Conservation (phyloP, 1,284 basidiomycete genomes). For the Amylostereum areolatum region DNA sequence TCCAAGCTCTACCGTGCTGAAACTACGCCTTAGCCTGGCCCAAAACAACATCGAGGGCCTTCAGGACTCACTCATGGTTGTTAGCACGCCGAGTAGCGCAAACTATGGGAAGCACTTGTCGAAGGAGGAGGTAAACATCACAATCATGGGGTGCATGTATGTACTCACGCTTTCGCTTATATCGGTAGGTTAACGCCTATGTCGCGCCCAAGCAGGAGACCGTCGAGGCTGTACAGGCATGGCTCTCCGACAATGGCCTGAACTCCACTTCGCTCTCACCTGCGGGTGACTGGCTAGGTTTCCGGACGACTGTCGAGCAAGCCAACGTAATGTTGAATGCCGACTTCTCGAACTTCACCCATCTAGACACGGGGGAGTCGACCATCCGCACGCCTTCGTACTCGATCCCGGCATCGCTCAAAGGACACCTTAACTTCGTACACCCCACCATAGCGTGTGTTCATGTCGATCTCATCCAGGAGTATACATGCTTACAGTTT, state of each 20-base stretch:
- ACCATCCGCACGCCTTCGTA: slow-evolving; percentile 33
- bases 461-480: not conserved
- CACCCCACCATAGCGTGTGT: slow-evolving; percentile 33
- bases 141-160: slow-evolving; percentile 18
- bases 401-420: slow-evolving; percentile 32
- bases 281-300: slow-evolving; percentile 35
- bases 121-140: slow-evolving; percentile 23
- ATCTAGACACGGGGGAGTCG: slow-evolving; percentile 25
- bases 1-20: slow-evolving; percentile 8
- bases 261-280: slow-evolving; percentile 23
- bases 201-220: slow-evolving; percentile 30
- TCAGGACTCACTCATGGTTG: slow-evolving; percentile 18
- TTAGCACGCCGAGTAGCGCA: slow-evolving; percentile 24
- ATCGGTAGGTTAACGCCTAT: slow-evolving; percentile 24
- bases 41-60: slow-evolving; percentile 23
- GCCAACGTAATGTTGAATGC: slow-evolving; percentile 32
- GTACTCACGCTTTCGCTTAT: slow-evolving; percentile 12
- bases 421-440: slow-evolving; percentile 31
- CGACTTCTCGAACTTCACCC: slow-evolving; percentile 33
- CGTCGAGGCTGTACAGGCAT: slow-evolving; percentile 28
- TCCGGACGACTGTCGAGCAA: slow-evolving; percentile 32
- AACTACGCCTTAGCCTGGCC: slow-evolving; percentile 19
- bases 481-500: too few relatives aligned
- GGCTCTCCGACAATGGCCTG: slow-evolving; percentile 31
- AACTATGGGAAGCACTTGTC: slow-evolving; percentile 26